These are phyloP conservation scores for Malassezia obtusa DNA, from an alignment of 1,284 basidiomycete genomes.

Conservation along the genomic window DNA sequence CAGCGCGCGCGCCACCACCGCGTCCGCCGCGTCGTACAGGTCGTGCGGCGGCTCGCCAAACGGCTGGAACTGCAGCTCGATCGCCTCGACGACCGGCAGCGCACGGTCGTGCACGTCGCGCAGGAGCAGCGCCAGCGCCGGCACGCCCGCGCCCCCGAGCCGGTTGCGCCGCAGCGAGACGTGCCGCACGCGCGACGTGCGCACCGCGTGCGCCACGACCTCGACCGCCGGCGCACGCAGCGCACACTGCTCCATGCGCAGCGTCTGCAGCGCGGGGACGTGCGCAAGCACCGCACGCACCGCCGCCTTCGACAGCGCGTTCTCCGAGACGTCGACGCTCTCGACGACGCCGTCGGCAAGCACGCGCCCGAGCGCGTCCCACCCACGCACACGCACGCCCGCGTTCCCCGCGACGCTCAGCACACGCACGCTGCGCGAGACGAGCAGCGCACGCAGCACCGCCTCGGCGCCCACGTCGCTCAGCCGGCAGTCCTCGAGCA, in stretches of 20 bases:
- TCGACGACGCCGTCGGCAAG: constrained; percentile 62
- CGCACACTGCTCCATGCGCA: constrained; percentile 40
- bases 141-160: constrained; percentile 24
- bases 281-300: constrained; percentile 6
- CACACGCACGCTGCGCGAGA: constrained; percentile 69
- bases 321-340: constrained; percentile 83
- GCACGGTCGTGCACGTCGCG: constrained; percentile 28
- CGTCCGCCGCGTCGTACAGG: constrained; percentile 1
- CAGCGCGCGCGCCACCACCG: constrained; percentile 4
- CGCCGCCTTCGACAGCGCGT: constrained; percentile 68
- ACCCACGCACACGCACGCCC: constrained; percentile 66
- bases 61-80: neutral
- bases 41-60: neutral
- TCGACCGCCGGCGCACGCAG: constrained; percentile 33
- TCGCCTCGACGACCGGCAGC: neutral
- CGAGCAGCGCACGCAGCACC: constrained; percentile 77
- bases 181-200: constrained; percentile 37
- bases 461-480: constrained; percentile 63
- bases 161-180: constrained; percentile 39
- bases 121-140: constrained; percentile 29
- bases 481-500: constrained; percentile 40
- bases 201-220: constrained; percentile 32
- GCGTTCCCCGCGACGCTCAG: constrained; percentile 79
- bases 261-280: constrained; percentile 54
- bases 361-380: constrained; percentile 71